phyloP scores from a whole-genome alignment of 257 asterid genomes.

The Ilex asprella region DNA sequence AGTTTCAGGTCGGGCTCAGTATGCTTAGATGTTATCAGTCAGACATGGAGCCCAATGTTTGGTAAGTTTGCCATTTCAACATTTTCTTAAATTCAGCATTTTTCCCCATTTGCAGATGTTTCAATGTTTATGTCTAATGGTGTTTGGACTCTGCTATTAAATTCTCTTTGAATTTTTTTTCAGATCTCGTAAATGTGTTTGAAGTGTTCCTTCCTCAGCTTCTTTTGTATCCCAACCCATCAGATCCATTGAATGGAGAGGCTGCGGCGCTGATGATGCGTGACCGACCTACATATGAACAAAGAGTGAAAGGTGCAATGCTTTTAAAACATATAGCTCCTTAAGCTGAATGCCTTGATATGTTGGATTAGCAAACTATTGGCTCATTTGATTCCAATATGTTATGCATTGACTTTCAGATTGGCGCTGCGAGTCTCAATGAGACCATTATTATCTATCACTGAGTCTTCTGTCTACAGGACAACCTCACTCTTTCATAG shows the following conservation, averaged over 20 bases:
- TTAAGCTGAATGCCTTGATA: too few relatives aligned
- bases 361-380: too few relatives aligned
- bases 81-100: not conserved
- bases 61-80: constrained; percentile 30
- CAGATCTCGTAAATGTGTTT: constrained; percentile 70
- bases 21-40: constrained; percentile 89
- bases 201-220: constrained; percentile 97
- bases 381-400: too few relatives aligned
- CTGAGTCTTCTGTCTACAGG: too few relatives aligned
- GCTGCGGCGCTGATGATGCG: constrained; percentile 95
- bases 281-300: constrained; percentile 60
- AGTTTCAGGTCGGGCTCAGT: constrained; percentile 84
- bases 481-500: too few relatives aligned
- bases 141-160: not conserved
- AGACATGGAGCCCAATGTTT: constrained; percentile 97
- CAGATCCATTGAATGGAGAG: constrained; percentile 88
- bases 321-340: not conserved
- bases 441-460: too few relatives aligned
- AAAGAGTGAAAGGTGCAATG: constrained; percentile 64
- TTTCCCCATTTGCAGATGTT: constrained; percentile 29
- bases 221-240: constrained; percentile 81
- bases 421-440: too few relatives aligned
- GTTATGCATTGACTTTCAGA: too few relatives aligned
- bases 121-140: not conserved
- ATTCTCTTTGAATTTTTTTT: too few relatives aligned